Conservation (phyloP, 371 early-diverging fungal species). For the Nosema muscidifuracis region DNA sequence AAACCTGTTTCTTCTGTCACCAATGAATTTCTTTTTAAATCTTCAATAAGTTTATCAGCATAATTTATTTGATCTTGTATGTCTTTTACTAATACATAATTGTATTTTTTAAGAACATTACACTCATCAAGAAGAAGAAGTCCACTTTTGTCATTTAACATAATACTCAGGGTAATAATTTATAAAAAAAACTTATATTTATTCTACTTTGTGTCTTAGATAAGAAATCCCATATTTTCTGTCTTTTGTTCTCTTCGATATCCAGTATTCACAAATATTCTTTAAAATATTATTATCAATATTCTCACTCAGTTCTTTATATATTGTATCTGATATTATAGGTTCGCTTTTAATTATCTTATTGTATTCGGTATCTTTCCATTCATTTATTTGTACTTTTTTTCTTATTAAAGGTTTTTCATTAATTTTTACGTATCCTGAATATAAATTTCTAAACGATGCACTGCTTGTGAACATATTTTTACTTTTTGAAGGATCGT, state of each 20-base stretch:
- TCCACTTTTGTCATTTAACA: conserved; percentile 1
- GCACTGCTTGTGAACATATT: not conserved
- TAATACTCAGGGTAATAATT: not conserved
- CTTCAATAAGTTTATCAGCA: conserved; percentile 33
- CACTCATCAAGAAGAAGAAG: not conserved
- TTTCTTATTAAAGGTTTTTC: not conserved
- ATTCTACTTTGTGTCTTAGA: not conserved
- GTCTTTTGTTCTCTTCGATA: not conserved
- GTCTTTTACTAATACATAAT: not conserved
- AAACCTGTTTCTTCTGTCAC: conserved; percentile 38
- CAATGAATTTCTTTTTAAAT: not conserved
- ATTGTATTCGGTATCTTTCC: not conserved
- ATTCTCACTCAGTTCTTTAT: not conserved
- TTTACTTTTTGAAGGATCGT: conserved; percentile 48
- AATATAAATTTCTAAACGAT: not conserved
- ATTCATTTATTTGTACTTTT: conserved; percentile 1
- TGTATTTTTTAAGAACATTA: conserved; percentile 22
- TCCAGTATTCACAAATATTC: conserved; percentile 1
- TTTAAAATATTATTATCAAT: not conserved
- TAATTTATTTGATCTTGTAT: conserved; percentile 18
- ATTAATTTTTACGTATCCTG: not conserved
- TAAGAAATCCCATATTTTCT: not conserved
- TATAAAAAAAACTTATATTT: not conserved
- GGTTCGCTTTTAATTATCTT: not conserved
- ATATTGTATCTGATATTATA: not conserved